These are phyloP conservation scores for Dendrocalamus latiflorus DNA, from an alignment of 202 grass and related monocot species.

Conservation along the genomic window DNA sequence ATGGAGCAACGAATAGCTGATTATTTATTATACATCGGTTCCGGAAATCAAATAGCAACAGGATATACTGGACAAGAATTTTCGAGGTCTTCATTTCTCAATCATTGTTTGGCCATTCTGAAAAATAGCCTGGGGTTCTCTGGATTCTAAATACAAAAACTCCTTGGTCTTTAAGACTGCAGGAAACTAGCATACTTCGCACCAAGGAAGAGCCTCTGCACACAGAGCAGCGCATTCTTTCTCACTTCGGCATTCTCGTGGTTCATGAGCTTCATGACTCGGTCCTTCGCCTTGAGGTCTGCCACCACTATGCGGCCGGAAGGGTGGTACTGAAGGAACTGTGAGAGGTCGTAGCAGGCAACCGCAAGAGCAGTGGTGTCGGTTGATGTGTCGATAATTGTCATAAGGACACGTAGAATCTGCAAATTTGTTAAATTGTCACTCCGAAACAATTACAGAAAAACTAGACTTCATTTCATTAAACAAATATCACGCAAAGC, in stretches of 20 bases:
- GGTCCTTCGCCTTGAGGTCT: slow-evolving; percentile 85
- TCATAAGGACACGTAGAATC: slow-evolving; percentile 80
- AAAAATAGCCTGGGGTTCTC: slow-evolving; percentile 24
- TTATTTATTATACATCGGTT: slow-evolving; percentile 45
- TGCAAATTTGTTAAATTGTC: slow-evolving; percentile 25
- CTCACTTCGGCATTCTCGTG: slow-evolving; percentile 83
- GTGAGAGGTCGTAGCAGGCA: slow-evolving; percentile 93
- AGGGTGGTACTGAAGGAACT: slow-evolving; percentile 97
- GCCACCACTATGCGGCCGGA: slow-evolving; percentile 61
- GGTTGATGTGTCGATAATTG: slow-evolving; percentile 69
- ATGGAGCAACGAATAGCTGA: slow-evolving; percentile 30
- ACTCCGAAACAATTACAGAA: neutral
- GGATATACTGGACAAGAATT: slow-evolving; percentile 35
- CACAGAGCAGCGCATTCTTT: slow-evolving; percentile 72
- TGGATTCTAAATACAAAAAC: slow-evolving; percentile 44
- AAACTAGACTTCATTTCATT: neutral
- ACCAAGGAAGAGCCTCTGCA: slow-evolving; percentile 92
- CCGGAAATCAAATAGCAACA: slow-evolving; percentile 27
- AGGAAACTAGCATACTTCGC: slow-evolving; percentile 89
- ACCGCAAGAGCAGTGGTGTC: slow-evolving; percentile 84
- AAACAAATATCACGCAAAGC: neutral
- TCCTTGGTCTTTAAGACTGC: slow-evolving; percentile 45
- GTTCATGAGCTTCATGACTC: slow-evolving; percentile 94
- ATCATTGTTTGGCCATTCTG: slow-evolving; percentile 17
- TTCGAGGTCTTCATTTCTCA: slow-evolving; percentile 24